Base-by-base conservation (phyloP, 83 land plant species). In the Larix sibirica region DNA sequence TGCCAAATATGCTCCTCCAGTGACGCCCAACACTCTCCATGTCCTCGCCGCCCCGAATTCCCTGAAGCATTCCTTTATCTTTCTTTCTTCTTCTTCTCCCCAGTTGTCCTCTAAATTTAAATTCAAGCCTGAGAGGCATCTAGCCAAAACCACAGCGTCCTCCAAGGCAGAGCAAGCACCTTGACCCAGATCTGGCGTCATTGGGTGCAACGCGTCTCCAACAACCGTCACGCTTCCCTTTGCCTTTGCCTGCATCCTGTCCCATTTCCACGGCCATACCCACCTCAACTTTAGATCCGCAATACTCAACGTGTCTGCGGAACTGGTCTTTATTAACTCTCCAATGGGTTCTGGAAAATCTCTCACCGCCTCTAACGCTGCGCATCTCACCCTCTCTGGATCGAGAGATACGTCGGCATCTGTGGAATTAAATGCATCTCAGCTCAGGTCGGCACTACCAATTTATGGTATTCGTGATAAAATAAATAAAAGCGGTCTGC, bases 141-240 rank as follows among this genome's bases (percentile, higher is more conserved):
- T 84, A 3, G 87, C 93, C 4, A 91, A 28, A 44, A 84, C 76
- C 10, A 90, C 65, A 2, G 83, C 86, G 70, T 88, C 92, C 86
- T 90, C 92, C 26, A 90, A 61, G 3, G 93, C 86, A 3, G 78
- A 69, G 77, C 90, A 85, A 1, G 85, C 88, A 0, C 93, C 93
- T 79, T 91, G 93, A 77, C 86, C 93, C 12, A 91, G 62, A 77
- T 91, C 91, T 13, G 91, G 91, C 13, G 91, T 91, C 87, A 87
- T 85, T 59, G 93, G 89, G 54, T 91, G 93, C 17, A 88, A 60
- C 6, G 93, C 93, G 82, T 91, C 93, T 4, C 93, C 93, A 7
- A 86, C 86, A 17, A 91, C 85, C 63, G 87, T 86, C 3, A 87
- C 85, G 26, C 80, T 83, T 20, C 66, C 84, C 62, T 86, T 86